These are phyloP conservation scores for Talaromyces rugulosus DNA, from an alignment of 2,329 filamentous ascomycete species.

Conservation along the genomic window DNA sequence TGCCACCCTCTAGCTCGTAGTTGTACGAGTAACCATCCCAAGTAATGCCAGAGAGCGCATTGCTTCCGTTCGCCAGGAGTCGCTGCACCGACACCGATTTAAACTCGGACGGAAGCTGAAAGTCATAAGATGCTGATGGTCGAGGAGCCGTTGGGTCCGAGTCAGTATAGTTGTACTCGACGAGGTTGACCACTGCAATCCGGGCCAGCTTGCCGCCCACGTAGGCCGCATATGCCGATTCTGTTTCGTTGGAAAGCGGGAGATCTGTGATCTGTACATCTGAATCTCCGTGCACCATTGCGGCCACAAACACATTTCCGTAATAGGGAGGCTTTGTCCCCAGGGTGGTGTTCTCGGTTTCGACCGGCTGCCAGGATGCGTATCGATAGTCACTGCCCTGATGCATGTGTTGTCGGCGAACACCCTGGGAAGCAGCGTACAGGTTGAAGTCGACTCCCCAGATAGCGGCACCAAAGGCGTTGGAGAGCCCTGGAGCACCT, in stretches of 20 bases:
- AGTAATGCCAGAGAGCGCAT: conserved; percentile 7
- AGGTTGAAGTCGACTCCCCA: conserved; percentile 11
- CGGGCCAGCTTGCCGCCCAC: conserved; percentile 5
- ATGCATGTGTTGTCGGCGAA: conserved; percentile 9
- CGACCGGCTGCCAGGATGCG: conserved; percentile 8
- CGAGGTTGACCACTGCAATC: conserved; percentile 9
- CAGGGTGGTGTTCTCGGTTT: conserved; percentile 3
- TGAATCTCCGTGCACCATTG: conserved; percentile 7
- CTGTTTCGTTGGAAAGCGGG: conserved; percentile 10
- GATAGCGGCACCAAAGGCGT: conserved; percentile 12
- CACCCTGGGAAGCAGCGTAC: conserved; percentile 4
- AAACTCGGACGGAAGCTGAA: conserved; percentile 14
- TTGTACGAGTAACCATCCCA: conserved; percentile 12
- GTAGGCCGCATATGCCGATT: conserved; percentile 11
- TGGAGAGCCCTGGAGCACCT: conserved; percentile 11
- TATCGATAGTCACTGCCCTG: conserved; percentile 9
- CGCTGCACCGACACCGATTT: conserved; percentile 5
- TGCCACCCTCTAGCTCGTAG: conserved; percentile 2
- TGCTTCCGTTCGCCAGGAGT: conserved; percentile 7
- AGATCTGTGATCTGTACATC: conserved; percentile 7
- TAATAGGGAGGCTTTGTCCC: conserved; percentile 11
- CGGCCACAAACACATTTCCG: conserved; percentile 10
- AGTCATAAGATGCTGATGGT: conserved; percentile 16
- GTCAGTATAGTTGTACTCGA: conserved; percentile 10
- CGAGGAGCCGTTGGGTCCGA: conserved; percentile 6